Conservation (phyloP, 1,139 yeast genomes). For the Hyphopichia wangnamkhiaoensis region DNA sequence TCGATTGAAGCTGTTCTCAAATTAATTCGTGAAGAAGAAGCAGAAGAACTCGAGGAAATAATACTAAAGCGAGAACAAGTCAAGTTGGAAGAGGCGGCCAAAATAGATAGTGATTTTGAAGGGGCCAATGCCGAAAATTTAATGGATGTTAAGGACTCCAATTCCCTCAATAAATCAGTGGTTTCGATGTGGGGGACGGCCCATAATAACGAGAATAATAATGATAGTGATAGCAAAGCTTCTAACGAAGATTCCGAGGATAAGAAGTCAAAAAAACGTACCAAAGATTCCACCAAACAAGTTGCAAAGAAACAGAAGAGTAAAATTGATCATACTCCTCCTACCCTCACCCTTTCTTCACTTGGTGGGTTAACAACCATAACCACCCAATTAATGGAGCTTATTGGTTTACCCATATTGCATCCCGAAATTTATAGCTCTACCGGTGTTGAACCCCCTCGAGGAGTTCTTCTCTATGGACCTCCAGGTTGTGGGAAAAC, state of each 20-base stretch:
- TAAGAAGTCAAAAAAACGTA: slow-evolving; percentile 29
- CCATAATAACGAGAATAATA: slow-evolving; percentile 16
- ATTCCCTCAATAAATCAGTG: slow-evolving; percentile 74
- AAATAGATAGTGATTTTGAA: slow-evolving; percentile 43
- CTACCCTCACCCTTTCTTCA: slow-evolving; percentile 63
- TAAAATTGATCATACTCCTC: slow-evolving; percentile 65
- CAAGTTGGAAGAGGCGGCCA: slow-evolving; percentile 26
- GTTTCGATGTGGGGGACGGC: slow-evolving; percentile 74
- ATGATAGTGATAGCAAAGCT: slow-evolving; percentile 6
- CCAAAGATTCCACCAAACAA: slow-evolving; percentile 27
- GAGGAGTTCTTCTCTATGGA: slow-evolving; percentile 92
- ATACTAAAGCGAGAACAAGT: slow-evolving; percentile 29
- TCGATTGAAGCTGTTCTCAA: slow-evolving; percentile 56
- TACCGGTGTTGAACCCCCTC: slow-evolving; percentile 95
- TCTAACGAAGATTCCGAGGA: slow-evolving; percentile 11
- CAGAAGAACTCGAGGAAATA: slow-evolving; percentile 36
- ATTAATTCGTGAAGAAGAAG: slow-evolving; percentile 46
- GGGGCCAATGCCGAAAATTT: slow-evolving; percentile 45
- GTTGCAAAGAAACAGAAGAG: slow-evolving; percentile 42
- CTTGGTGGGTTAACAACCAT: slow-evolving; percentile 90
- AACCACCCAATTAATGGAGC: slow-evolving; percentile 81
- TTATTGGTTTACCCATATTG: slow-evolving; percentile 85
- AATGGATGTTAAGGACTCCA: slow-evolving; percentile 61
- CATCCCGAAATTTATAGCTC: slow-evolving; percentile 89
- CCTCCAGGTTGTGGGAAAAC: slow-evolving; percentile 99